These are phyloP conservation scores for Halenospora varia DNA, from an alignment of 495 filamentous ascomycete species.

Conservation along the genomic window DNA sequence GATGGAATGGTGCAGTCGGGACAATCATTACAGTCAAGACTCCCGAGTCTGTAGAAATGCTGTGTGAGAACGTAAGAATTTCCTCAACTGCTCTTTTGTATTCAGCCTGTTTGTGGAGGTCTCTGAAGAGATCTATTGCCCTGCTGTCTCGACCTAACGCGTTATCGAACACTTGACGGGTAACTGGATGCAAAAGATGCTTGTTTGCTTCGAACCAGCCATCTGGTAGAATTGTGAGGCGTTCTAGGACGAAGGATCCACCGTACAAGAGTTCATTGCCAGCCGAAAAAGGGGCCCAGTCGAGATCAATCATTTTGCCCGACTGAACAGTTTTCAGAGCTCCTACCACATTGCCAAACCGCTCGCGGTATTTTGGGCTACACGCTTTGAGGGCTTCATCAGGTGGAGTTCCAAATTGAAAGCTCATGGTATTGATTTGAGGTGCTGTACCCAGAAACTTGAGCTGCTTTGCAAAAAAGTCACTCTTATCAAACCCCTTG, in stretches of 20 bases:
- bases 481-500: slow-evolving; percentile 47
- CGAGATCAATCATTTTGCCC: slow-evolving; percentile 39
- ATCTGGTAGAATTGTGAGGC: slow-evolving; percentile 32
- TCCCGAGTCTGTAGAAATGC: slow-evolving; percentile 24
- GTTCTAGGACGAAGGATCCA: slow-evolving; percentile 51
- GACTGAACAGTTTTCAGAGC: slow-evolving; percentile 37
- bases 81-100: slow-evolving; percentile 37
- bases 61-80: slow-evolving; percentile 28
- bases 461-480: slow-evolving; percentile 56
- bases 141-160: slow-evolving; percentile 39
- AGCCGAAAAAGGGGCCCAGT: slow-evolving; percentile 51
- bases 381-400: slow-evolving; percentile 41
- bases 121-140: slow-evolving; percentile 50
- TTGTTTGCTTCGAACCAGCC: slow-evolving; percentile 24
- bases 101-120: slow-evolving; percentile 41
- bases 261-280: slow-evolving; percentile 56
- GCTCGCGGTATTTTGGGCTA: slow-evolving; percentile 35
- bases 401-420: slow-evolving; percentile 53
- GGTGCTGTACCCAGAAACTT: too few relatives aligned
- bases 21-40: slow-evolving; percentile 55
- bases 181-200: slow-evolving; percentile 48
- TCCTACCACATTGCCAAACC: slow-evolving; percentile 41
- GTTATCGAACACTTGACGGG: slow-evolving; percentile 42
- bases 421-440: too few relatives aligned
- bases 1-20: slow-evolving; percentile 56